A percentile compares a stretch with the other conserved stretches of the same genome.
phyloP scores from a whole-genome alignment of 441 rosid genomes.

The Erodium moschatum region DNA sequence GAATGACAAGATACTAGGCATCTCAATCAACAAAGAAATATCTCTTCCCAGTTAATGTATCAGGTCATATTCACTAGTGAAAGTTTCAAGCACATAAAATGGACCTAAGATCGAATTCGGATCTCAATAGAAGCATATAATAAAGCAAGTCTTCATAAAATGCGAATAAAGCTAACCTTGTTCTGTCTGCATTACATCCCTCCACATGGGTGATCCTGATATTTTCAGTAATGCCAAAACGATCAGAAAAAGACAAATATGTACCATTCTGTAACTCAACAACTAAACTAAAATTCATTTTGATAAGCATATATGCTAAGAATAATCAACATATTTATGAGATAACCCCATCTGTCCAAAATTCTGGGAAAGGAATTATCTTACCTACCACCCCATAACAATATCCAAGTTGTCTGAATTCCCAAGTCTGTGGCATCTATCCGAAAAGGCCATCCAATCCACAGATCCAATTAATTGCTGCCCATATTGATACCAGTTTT shows the following conservation, averaged over 20 bases:
- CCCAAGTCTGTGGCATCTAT: not conserved
- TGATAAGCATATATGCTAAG: not conserved
- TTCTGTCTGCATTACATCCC: slow-evolving; percentile 2
- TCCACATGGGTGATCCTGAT: slow-evolving; percentile 13
- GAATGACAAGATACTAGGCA: not conserved
- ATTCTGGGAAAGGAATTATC: not conserved
- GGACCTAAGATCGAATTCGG: slow-evolving; percentile 1
- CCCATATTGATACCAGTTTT: not conserved
- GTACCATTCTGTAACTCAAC: not conserved
- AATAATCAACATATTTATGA: not conserved
- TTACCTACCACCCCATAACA: not conserved
- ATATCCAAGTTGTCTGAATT: not conserved
- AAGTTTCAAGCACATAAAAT: not conserved
- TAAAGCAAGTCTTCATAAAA: slow-evolving; percentile 2
- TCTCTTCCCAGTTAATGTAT: not conserved
- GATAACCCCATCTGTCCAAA: not conserved
- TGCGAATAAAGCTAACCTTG: slow-evolving; percentile 5
- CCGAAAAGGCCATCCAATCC: not conserved
- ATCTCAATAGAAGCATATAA: slow-evolving; percentile 6
- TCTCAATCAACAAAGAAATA: not conserved
- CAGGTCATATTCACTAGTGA: not conserved
- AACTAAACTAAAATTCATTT: not conserved
- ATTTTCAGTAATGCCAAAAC: slow-evolving; percentile 8
- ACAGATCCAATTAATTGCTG: not conserved
- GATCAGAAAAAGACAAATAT: slow-evolving; percentile 8